Base-by-base conservation (phyloP, 116 monocot species). In the Iris pallida region DNA sequence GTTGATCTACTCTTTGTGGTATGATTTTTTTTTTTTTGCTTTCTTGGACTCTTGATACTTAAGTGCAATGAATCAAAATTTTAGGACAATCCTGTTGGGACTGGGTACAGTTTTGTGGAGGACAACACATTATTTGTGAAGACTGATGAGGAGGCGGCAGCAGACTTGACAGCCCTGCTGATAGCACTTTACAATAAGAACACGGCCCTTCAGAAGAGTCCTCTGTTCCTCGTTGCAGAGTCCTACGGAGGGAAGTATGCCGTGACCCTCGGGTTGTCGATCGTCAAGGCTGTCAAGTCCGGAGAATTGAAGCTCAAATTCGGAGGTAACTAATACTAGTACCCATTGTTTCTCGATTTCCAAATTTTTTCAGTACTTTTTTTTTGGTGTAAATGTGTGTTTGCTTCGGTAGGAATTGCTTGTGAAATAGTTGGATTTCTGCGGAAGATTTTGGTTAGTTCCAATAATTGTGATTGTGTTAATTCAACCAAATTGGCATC, bases 1-100 rank as follows among this genome's bases (percentile, higher is more conserved):
- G 97, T 88, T 18, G 88, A 92, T 82, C 97, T 97, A 57, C 90
- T 92, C 54, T 97, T 97, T 73, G 97, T 92, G 80, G 97, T 90
- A 51, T 58, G 40, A 43, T 16, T 41, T 42, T 54, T 9, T 43
- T 8, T 2, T 58, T 20, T 20, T 20, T 58, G 55, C 9, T 57
- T 46, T 63, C 16, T 45, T 47, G 46, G 6, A 20, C 45, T 16
- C 18, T 64, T 16, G 13, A 13, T 9, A 20, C 20, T 12, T 30
- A 8, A 18, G 9, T 15, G 17, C 1, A 8, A 0, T 1, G 14
- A 19, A 49, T 40, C 3, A 14, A 30, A 54, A 43, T 54, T 45
- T 6, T 54, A 97, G 97, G 97, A 97, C 47, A 92, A 90, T 68
- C 97, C 97, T 45, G 97, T 92, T 10, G 97, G 97, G 46, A 90